Percentiles rank a stretch among this genome's conserved stretches.
These are phyloP conservation scores for Serpula lacrymans DNA, from an alignment of 768 basidiomycete genomes.

Conservation along the genomic window DNA sequence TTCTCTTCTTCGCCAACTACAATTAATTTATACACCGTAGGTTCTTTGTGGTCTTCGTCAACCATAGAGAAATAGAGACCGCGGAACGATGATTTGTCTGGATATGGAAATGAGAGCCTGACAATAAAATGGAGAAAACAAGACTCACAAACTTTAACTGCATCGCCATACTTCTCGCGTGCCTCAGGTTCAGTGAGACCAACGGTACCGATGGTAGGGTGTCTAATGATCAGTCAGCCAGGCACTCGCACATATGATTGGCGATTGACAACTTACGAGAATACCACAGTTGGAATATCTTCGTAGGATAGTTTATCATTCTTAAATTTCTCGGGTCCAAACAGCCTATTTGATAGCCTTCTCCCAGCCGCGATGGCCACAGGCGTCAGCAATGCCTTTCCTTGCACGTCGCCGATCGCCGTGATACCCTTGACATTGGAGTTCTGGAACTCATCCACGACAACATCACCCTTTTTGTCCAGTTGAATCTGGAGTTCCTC, in stretches of 20 bases:
- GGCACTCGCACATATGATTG: constrained; percentile 3
- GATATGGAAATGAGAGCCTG: background rate
- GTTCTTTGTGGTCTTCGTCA: constrained; percentile 88
- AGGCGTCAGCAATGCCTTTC: constrained; percentile 91
- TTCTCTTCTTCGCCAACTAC: constrained; percentile 86
- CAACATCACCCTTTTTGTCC: constrained; percentile 75
- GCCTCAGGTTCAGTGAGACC: constrained; percentile 94
- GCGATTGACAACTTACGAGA: constrained; percentile 91
- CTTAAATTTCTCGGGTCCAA: constrained; percentile 83
- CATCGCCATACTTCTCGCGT: constrained; percentile 79
- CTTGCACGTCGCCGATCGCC: constrained; percentile 90
- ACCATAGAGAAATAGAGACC: constrained; percentile 93
- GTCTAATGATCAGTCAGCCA: constrained; percentile 42
- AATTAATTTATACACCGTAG: constrained; percentile 90
- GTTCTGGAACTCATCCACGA: constrained; percentile 92
- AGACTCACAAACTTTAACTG: constrained; percentile 85
- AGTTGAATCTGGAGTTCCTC: constrained; percentile 74
- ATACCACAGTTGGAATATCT: constrained; percentile 93
- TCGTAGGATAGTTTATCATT: constrained; percentile 84
- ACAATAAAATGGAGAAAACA: constrained; percentile 3
- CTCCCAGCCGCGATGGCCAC: constrained; percentile 97
- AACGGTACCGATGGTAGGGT: constrained; percentile 93
- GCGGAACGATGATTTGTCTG: constrained; percentile 79
- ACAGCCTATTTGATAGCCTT: constrained; percentile 83
- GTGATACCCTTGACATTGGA: constrained; percentile 66